Base-by-base conservation (phyloP, 352 stramenopile species). In the Phytophthora syringae region DNA sequence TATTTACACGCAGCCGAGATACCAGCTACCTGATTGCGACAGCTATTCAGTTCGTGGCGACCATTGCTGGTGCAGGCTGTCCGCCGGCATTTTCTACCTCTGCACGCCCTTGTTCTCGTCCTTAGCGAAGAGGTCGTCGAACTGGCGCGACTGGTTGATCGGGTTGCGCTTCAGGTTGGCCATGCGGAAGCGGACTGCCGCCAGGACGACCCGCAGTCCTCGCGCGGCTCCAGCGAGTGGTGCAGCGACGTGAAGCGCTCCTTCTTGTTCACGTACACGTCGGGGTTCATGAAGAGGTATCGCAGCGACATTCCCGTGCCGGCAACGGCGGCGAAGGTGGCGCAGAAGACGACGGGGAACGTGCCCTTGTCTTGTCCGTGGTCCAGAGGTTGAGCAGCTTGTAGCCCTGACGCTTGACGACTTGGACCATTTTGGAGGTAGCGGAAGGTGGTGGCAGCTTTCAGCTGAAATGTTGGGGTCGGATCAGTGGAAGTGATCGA, bases 91-190 rank as follows among this genome's bases (percentile, higher is more conserved):
- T 13, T 36, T 36, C 27, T 32, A 32, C 79, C 79, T 80, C 61
- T 79, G 72, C 50, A 86, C 60, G 34, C 28, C 25, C 74, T 87
- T 42, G 76, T 89, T 89, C 67, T 86, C 72, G 7, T 74, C 53
- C 57, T 82, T 83, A 42, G 73, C 70, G 60, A 82, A 88, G 13
- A 88, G 52, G 12, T 77, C 56, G 64, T 90, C 78, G 64, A 84
- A 88, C 55, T 83, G 74, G 25, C 70, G 76, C n/a, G 79, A 90
- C 74, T 90, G 79, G 74, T 90, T 90, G 67, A 90, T 90, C 42
- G 76, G 76, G 68, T 88, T 90, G 67, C 79, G 76, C 58, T 77
- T 50, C 30, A 86, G 66, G 62, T 88, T 90, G 28, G 81, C 81
- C 63, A 90, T 80, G 44, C 72, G 68, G 70, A 88, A 90, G 50